Conservation (phyloP, 805 yeast species). For the Suhomyces sp. region DNA sequence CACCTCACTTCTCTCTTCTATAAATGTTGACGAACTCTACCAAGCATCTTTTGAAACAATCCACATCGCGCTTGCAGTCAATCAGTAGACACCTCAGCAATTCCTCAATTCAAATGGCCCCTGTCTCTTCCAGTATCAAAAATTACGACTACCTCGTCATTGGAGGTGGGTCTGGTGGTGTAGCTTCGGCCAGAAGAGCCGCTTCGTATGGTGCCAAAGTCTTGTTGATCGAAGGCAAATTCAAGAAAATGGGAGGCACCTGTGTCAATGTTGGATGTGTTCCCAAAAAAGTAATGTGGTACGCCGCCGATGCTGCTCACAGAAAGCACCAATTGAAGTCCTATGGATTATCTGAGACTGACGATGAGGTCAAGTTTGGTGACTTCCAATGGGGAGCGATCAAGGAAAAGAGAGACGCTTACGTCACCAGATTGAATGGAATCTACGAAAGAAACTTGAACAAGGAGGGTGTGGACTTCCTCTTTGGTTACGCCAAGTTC, state of each 20-base stretch:
- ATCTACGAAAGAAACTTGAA: constrained; percentile 85
- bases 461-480: constrained; percentile 84
- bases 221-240: constrained; percentile 73
- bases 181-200: constrained; percentile 97
- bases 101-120: constrained; percentile 48
- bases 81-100: constrained; percentile 21
- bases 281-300: constrained; percentile 99
- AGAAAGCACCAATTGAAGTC: constrained; percentile 71
- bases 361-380: constrained; percentile 46
- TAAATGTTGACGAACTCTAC: constrained; percentile 6
- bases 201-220: constrained; percentile 91
- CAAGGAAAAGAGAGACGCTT: constrained; percentile 90
- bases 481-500: constrained; percentile 86
- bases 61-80: constrained; percentile 20
- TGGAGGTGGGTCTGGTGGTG: constrained; percentile 99
- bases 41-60: constrained; percentile 10
- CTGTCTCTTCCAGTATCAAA: constrained; percentile 33
- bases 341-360: constrained; percentile 72
- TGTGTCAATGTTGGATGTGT: constrained; percentile 99
- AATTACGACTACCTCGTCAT: constrained; percentile 92
- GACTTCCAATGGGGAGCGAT: constrained; percentile 79
- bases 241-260: constrained; percentile 81
- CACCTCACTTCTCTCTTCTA: too few relatives aligned
- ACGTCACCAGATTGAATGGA: constrained; percentile 82
- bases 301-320: constrained; percentile 86